Evolutionary conservation across 441 rosid genomes (phyloP).

Genomic region (Erodium chrysanthum): DNA sequence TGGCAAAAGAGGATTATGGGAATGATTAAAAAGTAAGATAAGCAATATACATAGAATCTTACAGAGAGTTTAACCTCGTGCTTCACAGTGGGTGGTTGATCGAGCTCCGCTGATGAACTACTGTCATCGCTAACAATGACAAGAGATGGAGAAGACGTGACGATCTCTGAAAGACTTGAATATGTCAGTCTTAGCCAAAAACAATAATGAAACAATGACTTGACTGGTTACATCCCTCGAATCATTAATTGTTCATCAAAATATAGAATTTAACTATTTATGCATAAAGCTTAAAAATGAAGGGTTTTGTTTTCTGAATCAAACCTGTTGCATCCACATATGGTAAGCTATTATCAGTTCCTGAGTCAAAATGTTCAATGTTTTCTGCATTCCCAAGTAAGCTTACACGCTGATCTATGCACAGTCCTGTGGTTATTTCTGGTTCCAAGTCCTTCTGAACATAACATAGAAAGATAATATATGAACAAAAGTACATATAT

Average conservation of each 20-base stretch:
- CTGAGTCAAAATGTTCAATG: conserved; percentile 6
- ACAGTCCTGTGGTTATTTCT: background rate
- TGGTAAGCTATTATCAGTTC: conserved; percentile 5
- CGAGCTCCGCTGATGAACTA: conserved; percentile 18
- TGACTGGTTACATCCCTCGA: background rate
- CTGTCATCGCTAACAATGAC: conserved; percentile 7
- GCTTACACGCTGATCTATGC: conserved; percentile 6
- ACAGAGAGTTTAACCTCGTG: conserved; percentile 22
- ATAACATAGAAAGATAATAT: background rate
- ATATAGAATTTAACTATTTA: background rate
- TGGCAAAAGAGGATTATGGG: background rate
- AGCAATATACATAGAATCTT: background rate
- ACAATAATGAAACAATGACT: background rate
- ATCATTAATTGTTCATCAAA: background rate
- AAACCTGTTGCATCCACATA: conserved; percentile 22
- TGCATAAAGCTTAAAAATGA: background rate
- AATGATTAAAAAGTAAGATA: background rate
- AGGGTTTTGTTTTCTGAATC: background rate
- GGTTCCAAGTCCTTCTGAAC: conserved; percentile 11
- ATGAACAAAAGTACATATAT: background rate
- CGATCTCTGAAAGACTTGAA: conserved; percentile 16
- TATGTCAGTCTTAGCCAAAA: background rate
- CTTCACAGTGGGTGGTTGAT: conserved; percentile 18
- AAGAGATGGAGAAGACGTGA: conserved; percentile 17
- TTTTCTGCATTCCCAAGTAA: conserved; percentile 14